phyloP scores from a whole-genome alignment of 2,329 filamentous ascomycete genomes.

The Colletotrichum sp. region DNA sequence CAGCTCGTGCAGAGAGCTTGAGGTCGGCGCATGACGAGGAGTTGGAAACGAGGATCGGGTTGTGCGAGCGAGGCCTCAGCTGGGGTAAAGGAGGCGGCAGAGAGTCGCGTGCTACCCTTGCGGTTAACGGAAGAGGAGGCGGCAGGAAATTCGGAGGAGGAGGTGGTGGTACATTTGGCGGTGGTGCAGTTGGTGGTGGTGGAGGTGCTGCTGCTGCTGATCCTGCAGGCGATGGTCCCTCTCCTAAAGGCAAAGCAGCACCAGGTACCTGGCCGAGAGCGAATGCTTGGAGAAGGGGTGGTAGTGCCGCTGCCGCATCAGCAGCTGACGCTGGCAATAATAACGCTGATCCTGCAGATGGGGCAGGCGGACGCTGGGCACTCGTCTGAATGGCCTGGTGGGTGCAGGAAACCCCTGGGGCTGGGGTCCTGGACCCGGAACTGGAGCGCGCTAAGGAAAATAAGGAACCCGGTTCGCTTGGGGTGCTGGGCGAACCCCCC shows the following conservation, averaged over 20 bases:
- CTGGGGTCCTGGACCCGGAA: slow-evolving; percentile 17
- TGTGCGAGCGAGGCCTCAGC: slow-evolving; percentile 21
- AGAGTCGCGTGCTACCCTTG: neutral
- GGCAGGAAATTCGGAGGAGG: neutral
- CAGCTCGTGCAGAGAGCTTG: slow-evolving; percentile 19
- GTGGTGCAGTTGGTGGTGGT: neutral
- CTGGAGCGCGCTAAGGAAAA: slow-evolving; percentile 15
- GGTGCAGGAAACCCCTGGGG: slow-evolving; percentile 17
- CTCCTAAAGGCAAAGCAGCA: neutral
- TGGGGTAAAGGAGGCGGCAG: slow-evolving; percentile 8
- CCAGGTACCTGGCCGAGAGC: neutral
- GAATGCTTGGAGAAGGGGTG: neutral
- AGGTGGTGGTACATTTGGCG: neutral
- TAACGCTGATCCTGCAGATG: slow-evolving; percentile 20
- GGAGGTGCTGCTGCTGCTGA: neutral
- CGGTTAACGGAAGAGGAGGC: neutral
- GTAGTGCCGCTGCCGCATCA: slow-evolving; percentile 1
- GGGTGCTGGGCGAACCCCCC: slow-evolving; percentile 9
- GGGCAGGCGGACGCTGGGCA: slow-evolving; percentile 3
- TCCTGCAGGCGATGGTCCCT: neutral
- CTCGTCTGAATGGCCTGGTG: neutral
- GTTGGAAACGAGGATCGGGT: slow-evolving; percentile 13
- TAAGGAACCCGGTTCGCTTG: slow-evolving; percentile 17
- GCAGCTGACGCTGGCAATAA: slow-evolving; percentile 17
- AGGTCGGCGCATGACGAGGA: slow-evolving; percentile 19